Conservation (phyloP, 208 protist species). For the Dictyostelium gargantuum region DNA sequence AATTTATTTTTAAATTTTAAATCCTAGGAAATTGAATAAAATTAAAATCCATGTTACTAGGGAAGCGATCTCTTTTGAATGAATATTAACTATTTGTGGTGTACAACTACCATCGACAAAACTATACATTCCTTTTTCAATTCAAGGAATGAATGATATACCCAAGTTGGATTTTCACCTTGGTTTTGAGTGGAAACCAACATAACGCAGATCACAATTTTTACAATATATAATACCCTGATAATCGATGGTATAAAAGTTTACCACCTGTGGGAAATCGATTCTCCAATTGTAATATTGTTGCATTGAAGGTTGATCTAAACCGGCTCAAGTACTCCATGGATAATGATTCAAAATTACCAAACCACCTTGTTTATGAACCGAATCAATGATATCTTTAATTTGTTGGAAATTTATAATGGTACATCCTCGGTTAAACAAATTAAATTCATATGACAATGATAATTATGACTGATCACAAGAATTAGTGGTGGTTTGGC, state of each 20-base stretch:
- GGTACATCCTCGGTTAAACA: not conserved
- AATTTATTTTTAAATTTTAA: no score
- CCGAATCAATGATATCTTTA: not conserved
- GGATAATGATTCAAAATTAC: conserved; percentile 34
- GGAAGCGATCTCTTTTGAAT: not conserved
- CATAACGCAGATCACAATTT: not conserved
- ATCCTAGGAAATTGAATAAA: no score
- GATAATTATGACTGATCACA: no score
- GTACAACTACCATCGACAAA: conserved; percentile 36
- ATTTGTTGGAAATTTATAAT: conserved; percentile 16
- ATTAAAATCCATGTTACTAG: not conserved
- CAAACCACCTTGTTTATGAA: not conserved
- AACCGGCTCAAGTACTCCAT: not conserved
- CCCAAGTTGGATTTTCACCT: not conserved
- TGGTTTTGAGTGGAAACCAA: not conserved
- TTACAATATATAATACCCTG: not conserved
- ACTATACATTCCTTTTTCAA: conserved; percentile 19
- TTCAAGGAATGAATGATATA: not conserved
- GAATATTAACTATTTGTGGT: not conserved
- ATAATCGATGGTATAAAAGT: not conserved
- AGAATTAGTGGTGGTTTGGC: no score
- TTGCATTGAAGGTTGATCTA: not conserved
- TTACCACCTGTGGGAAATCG: conserved; percentile 33
- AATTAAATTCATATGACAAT: conserved; percentile 11
- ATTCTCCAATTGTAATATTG: not conserved